Evolutionary conservation across 1,284 basidiomycete genomes (phyloP), one percentile per base, ranked within the genome.

Genomic region (Taiwanofungus camphoratus): DNA sequence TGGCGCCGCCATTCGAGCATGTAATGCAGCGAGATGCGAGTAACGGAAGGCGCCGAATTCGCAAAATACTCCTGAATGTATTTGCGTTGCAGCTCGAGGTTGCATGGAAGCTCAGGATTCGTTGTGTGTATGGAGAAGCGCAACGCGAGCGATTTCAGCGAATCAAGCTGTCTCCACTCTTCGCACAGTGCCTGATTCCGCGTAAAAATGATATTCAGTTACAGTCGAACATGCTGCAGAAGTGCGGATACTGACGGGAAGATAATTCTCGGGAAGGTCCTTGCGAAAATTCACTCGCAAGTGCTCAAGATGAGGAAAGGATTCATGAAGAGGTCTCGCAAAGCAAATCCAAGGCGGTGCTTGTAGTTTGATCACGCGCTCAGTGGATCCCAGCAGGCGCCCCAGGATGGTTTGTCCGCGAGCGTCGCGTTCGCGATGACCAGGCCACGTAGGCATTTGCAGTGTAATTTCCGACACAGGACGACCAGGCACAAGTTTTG

Each of bases 41-140:
- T 29, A 8, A 13, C 22, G 16, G 58, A 58, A 42, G 54, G 57
- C 12, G 47, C 50, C 3, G 52, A 47, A 16, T 59, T 56, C 30
- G 52, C 52, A 5, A 44, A 51, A 29, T 37, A n/a, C 9, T n/a
- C n/a, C 26, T n/a, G 8, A 29, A 29, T 29, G 9, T 9, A 29
- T 29, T 29, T 29, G n/a, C n/a, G 26, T 29, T 29, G 26, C 26
- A 29, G 26, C 8, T 29, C n/a, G 26, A 29, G n/a, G 26, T 29
- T n/a, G 9, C 8, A n/a, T 29, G 26, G 26, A n/a, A n/a, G n/a
- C 9, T 29, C 9, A 8, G 9, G 9, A 29, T 29, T 9, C 8
- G n/a, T n/a, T 8, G 26, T 8, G 26, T 29, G 8, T 8, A n/a
- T 9, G 26, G n/a, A 29, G 26, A 29, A 29, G n/a, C 8, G 8